Base-by-base conservation (phyloP, 1,284 basidiomycete genomes). In the Schizophyllum amplum region DNA sequence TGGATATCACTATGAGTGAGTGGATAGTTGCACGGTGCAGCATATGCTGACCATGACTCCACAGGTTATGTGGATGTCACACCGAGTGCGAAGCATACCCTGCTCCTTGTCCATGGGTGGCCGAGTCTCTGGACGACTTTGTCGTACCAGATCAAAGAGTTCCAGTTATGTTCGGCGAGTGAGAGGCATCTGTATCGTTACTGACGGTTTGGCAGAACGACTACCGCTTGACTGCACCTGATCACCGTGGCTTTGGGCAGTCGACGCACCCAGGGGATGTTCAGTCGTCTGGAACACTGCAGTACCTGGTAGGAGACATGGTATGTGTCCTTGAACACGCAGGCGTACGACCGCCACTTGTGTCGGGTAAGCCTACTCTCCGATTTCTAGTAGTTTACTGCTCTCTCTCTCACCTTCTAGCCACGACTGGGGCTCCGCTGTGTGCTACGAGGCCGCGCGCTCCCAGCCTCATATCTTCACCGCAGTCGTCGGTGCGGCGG, bases 81-180 rank as follows among this genome's bases (percentile, higher is more conserved):
- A 60, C 75, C 80, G 5, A 60, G 59, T 1, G 78, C 79, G 4
- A 65, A 75, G 27, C 70, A 68, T 13, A 78, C 82, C 0, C 67
- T 88, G 5, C 47, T 89, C 23, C 76, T 89, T 74, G 80, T 87
- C 0, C 87, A 89, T 62, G 87, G 86, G 1, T 89, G 86, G 86
- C 87, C 86, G 1, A 77, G 82, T 62, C 67, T 87, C 5, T 89
- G 86, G 87, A 82, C 80, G 55, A 80, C 78, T 22, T 89, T 86
- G 87, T 75, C 80, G 23, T 77, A 76, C 49, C 86, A 89, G 63
- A 86, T 89, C 13, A 68, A 79, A 55, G 78, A 80, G 59, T 83
- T 88, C 66, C 67, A 81, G 70, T 85, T 79, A 61, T 22, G 62
- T 54, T 21, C 52, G 1, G 13, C 42, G 3, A 11, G 23, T 15